Evolutionary conservation across 805 yeast species (phyloP), one percentile per base, ranked within the genome.

Genomic region (Metschnikowia santaceciliae): DNA sequence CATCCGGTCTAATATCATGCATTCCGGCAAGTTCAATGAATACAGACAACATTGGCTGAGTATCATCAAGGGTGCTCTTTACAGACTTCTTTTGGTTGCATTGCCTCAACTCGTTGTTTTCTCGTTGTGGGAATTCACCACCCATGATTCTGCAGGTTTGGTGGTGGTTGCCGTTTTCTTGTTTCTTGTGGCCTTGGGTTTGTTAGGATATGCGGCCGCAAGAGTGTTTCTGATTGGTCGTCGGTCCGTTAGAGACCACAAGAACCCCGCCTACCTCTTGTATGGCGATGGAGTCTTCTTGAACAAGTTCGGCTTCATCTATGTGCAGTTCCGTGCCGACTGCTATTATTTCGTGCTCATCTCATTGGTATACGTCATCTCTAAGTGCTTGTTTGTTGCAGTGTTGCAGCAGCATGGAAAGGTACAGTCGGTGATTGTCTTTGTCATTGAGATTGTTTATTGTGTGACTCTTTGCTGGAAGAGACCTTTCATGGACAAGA

Each of bases 401-500:
- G 84, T 90, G 17, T 76, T 90, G 53, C 99, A 94, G 69, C 60
- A 66, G 8, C 77, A 81, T 33, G 98, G 99, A 54, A 87, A 85
- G 61, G 84, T 79, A 4, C 97, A 88, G 65, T 88, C 96, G 1
- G 77, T 89, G 54, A 73, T 87, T 46, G 77, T 91, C 7, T 87
- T 92, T 61, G 83, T 76, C 15, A 74, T 88, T 54, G 98, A 94
- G 66, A 71, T 92, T 48, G 58, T 80, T 20, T 90, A 85, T 69
- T 82, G 88, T 54, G 78, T 78, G 34, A 74, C 75, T 0, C 61
- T 90, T 26, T 84, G 90, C 62, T 80, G 81, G 78, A 71, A 79
- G 50, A 81, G 94, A 68, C 99, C 99, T 10, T 94, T 81, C 68
- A 84, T 94, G 91, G 97, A 94, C 71, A 90, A 86, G 69, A 80